Conservation (phyloP, 139 green algal species). For the Chlorella sorokiniana region DNA sequence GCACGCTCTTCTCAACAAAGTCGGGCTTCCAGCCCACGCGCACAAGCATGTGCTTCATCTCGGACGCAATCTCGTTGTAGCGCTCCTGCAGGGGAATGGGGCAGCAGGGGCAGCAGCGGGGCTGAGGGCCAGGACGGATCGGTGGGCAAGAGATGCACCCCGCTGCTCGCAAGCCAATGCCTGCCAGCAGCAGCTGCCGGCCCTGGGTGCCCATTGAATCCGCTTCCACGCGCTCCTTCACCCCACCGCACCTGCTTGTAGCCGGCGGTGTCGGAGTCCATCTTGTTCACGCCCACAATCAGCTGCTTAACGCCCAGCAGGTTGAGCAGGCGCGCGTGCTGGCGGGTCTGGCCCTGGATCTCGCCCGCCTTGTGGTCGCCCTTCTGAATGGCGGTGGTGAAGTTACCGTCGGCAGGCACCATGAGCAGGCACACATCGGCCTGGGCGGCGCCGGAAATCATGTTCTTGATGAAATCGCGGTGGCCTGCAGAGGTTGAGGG, state of each 20-base stretch:
- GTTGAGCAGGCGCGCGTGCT: constrained; percentile 98
- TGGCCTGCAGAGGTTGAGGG: constrained; percentile 73
- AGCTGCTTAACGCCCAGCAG: constrained; percentile 98
- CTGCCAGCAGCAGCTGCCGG: neutral
- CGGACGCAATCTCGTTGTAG: constrained; percentile 97
- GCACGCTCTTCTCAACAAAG: constrained; percentile 87
- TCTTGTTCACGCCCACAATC: constrained; percentile 96
- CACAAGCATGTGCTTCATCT: constrained; percentile 94
- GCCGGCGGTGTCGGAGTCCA: constrained; percentile 91
- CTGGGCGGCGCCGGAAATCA: constrained; percentile 98
- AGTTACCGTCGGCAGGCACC: constrained; percentile 90
- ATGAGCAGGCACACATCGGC: constrained; percentile 90
- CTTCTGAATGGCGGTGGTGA: constrained; percentile 98
- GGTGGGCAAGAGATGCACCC: neutral
- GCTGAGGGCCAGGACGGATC: neutral
- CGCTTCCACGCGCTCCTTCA: no score
- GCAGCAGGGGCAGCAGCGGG: neutral
- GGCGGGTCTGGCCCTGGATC: constrained; percentile 98
- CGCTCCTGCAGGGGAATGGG: constrained; percentile 65
- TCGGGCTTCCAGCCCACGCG: constrained; percentile 81
- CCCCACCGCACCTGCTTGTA: constrained; percentile 78
- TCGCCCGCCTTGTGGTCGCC: constrained; percentile 94
- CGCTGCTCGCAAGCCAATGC: neutral
- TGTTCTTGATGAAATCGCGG: constrained; percentile 99
- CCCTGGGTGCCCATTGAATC: neutral